These are phyloP conservation scores for Diaporthe australafricana DNA, from an alignment of 2,329 filamentous ascomycete genomes.

Conservation along the genomic window DNA sequence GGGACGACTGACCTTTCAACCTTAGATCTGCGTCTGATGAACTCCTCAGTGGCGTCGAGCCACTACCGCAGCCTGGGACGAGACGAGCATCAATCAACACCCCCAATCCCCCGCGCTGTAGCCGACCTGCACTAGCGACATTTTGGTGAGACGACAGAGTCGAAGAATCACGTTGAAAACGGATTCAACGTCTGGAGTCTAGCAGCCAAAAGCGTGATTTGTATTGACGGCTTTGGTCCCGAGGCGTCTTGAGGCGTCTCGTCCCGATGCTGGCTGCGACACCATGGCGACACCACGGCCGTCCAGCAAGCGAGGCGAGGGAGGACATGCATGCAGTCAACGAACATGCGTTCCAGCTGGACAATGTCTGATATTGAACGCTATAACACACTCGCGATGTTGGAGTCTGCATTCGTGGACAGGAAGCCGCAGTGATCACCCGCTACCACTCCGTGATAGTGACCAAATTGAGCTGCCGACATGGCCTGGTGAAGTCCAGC, in stretches of 20 bases:
- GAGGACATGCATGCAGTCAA: neutral
- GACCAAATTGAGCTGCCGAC: constrained; percentile 9
- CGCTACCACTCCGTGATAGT: neutral
- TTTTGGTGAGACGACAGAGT: constrained; percentile 17
- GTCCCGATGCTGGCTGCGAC: constrained; percentile 22
- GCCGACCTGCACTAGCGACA: neutral
- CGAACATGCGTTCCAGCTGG: no score
- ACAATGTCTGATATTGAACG: no score
- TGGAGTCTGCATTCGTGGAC: neutral
- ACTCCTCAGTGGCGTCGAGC: constrained; percentile 24
- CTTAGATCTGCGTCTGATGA: constrained; percentile 21
- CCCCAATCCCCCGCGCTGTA: neutral
- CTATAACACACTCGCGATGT: neutral
- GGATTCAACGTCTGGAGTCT: neutral
- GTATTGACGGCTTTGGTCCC: neutral
- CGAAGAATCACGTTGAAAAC: neutral
- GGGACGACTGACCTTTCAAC: constrained; percentile 20
- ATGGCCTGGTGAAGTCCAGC: constrained; percentile 11
- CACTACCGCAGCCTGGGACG: constrained; percentile 23
- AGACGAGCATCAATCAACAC: neutral
- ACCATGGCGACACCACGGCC: constrained; percentile 6
- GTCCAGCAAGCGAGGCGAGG: neutral
- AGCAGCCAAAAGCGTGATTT: constrained; percentile 3
- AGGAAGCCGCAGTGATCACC: neutral
- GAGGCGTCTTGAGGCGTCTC: constrained; percentile 17